Evolutionary conservation across 2,329 filamentous ascomycete species (phyloP).

Genomic region (Xylariaceae sp.): DNA sequence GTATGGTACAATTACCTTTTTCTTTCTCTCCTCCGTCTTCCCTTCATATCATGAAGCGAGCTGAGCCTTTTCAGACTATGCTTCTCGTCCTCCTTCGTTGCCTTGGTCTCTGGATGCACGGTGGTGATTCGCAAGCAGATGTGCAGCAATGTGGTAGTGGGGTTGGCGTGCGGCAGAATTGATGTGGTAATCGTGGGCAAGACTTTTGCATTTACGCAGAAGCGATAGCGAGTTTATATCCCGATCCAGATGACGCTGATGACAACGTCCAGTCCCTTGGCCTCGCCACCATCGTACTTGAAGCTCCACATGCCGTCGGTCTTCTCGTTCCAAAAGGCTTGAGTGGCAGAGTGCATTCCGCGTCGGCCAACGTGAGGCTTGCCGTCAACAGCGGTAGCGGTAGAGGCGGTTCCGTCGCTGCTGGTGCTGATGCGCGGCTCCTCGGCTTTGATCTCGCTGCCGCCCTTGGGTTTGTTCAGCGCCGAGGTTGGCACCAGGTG

Average conservation of each 20-base stretch:
- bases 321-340: constrained; percentile 88
- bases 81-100: no score
- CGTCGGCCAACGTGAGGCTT: constrained; percentile 77
- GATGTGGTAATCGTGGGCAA: no score
- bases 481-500: constrained; percentile 71
- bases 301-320: constrained; percentile 88
- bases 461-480: constrained; percentile 56
- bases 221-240: constrained; percentile 40
- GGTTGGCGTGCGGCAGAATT: no score
- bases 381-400: constrained; percentile 56
- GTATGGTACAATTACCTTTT: no score
- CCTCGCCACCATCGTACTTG: constrained; percentile 71
- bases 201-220: no score
- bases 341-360: constrained; percentile 85
- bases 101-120: no score
- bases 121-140: no score
- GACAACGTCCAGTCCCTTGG: constrained; percentile 67
- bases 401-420: constrained; percentile 44
- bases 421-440: constrained; percentile 56
- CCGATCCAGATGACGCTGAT: constrained; percentile 78
- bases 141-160: no score
- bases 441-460: constrained; percentile 47
- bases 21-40: no score
- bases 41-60: no score
- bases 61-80: no score